A percentile compares a stretch with the other conserved stretches of the same genome.
Evolutionary conservation across 1,284 basidiomycete species (phyloP).

Genomic region (Tremellales sp.): DNA sequence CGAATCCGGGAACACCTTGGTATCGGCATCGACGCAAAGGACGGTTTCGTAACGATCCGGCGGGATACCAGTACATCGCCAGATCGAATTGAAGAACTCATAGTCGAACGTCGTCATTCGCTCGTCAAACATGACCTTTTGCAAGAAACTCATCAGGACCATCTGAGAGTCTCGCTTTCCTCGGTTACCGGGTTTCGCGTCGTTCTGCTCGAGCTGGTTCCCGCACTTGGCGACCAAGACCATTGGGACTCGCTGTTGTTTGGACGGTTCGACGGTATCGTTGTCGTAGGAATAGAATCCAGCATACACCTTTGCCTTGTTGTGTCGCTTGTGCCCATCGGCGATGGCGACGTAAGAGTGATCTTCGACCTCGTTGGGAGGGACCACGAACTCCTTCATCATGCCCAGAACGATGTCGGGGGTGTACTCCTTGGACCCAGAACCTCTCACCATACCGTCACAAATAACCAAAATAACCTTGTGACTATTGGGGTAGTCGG

Average conservation of each 20-base stretch:
- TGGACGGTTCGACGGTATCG: constrained; percentile 82
- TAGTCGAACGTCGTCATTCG: constrained; percentile 99
- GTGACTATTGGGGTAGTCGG: constrained; percentile 98
- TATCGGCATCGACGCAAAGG: constrained; percentile 97
- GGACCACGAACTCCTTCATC: constrained; percentile 95
- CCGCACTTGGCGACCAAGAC: constrained; percentile 91
- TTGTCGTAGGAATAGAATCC: constrained; percentile 97
- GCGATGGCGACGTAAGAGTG: constrained; percentile 98
- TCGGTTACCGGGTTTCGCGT: constrained; percentile 94
- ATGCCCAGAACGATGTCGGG: constrained; percentile 92
- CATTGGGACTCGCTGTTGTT: constrained; percentile 95
- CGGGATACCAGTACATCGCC: constrained; percentile 89
- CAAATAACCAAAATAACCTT: constrained; percentile 94
- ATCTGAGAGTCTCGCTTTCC: constrained; percentile 99
- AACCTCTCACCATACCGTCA: constrained; percentile 97
- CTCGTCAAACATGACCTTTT: constrained; percentile 99
- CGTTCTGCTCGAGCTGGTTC: constrained; percentile 81
- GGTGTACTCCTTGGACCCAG: constrained; percentile 78
- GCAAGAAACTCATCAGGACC: constrained; percentile 94
- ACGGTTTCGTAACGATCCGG: constrained; percentile 95
- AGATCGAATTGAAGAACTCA: constrained; percentile 97
- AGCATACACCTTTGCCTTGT: constrained; percentile 98
- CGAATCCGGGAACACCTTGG: constrained; percentile 94
- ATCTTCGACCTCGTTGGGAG: constrained; percentile 79
- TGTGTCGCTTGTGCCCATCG: constrained; percentile 97